Evolutionary conservation across 805 yeast species (phyloP), one percentile per base, ranked within the genome.

Genomic region (Ogataea degrootiae): DNA sequence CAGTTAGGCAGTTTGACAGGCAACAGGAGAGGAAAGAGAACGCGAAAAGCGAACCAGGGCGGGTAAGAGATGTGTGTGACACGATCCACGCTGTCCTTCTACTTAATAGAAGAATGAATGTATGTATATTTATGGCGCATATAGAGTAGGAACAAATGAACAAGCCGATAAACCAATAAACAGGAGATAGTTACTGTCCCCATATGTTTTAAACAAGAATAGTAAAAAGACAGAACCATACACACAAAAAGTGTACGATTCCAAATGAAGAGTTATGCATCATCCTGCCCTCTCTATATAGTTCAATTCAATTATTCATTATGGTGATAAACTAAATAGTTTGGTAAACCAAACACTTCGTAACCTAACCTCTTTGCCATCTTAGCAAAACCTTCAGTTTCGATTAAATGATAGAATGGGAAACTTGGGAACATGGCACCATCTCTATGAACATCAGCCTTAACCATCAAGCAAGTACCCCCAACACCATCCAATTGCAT

Each of bases 401-500:
- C 99, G 54, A 94, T 90, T 66, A 94, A 76, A 66, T 94, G 96
- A 66, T 92, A 91, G 74, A 94, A 94, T 50, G 99, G 94, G 80
- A 94, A 94, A 43, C 95, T 87, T 16, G 99, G 99, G 80, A 94
- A 94, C 97, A 94, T 92, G 46, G 98, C 98, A 44, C 99, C 99
- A 67, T 94, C 99, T 65, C 99, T 79, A 69, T 94, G 99, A 45
- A 94, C 99, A 57, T 91, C 97, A 11, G 97, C 96, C 63, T 92
- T 89, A 31, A 94, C 99, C 69, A 94, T 66, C 33, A 96, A 83
- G 39, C 97, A 96, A 21, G 97, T 96, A 53, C 97, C 98, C 45
- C 99, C 99, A 48, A 94, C 98, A 65, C 99, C 99, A 66, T 94
- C 98, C 50, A 94, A 75, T 41, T 79, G 80, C 87, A 94, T 85